Conservation (phyloP, 176 grass and related monocot species). For the Oryza rufipogon region DNA sequence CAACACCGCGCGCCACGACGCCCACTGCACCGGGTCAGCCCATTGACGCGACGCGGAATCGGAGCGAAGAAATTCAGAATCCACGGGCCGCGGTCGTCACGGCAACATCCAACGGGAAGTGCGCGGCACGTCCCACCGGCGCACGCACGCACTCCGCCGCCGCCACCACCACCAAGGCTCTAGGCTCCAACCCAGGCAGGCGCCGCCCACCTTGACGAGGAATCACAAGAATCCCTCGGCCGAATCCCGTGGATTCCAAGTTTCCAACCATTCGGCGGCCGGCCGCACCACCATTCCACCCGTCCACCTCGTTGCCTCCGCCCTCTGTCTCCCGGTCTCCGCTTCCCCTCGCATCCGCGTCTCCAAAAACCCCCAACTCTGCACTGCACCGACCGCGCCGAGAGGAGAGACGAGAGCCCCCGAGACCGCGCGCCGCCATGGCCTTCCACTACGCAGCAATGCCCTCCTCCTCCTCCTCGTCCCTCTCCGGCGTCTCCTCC, state of each 20-base stretch:
- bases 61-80: background rate
- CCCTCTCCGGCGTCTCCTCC: constrained; percentile 24
- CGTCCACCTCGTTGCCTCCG: constrained; percentile 18
- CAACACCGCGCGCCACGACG: background rate
- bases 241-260: background rate
- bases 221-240: background rate
- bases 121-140: background rate
- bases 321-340: background rate
- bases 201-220: background rate
- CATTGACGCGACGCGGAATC: background rate
- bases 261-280: background rate
- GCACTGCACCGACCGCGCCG: background rate
- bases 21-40: background rate
- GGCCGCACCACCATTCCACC: constrained; percentile 1
- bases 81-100: background rate
- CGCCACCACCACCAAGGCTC: background rate
- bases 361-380: background rate
- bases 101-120: background rate
- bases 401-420: background rate
- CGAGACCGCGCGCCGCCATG: constrained; percentile 13
- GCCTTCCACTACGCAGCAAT: constrained; percentile 38
- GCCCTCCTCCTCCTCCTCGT: constrained; percentile 8
- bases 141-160: background rate
- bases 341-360: background rate
- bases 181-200: background rate